Evolutionary conservation across 2,329 filamentous ascomycete genomes (phyloP).

Genomic region (Immersiporthe knoxdaviesiana): DNA sequence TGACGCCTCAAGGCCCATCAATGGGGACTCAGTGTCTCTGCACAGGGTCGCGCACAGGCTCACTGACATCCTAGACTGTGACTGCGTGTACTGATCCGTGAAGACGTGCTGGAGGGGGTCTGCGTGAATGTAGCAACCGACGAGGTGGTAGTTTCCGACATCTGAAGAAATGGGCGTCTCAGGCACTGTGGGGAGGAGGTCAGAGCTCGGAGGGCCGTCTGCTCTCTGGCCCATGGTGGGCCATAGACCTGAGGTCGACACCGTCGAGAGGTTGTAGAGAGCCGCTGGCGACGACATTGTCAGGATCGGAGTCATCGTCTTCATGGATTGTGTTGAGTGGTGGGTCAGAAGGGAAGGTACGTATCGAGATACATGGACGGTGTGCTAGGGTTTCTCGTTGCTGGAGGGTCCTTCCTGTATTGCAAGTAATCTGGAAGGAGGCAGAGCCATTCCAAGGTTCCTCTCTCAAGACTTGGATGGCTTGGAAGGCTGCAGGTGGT

Average conservation of each 20-base stretch:
- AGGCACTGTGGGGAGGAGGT: background rate
- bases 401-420: background rate
- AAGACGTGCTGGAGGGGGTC: background rate
- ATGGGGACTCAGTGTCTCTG: background rate
- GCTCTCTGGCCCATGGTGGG: background rate
- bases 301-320: background rate
- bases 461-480: background rate
- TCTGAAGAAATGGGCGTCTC: background rate
- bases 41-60: background rate
- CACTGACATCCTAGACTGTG: background rate
- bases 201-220: background rate
- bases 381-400: background rate
- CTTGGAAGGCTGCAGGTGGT: background rate
- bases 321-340: background rate
- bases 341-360: background rate
- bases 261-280: background rate
- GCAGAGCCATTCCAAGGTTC: background rate
- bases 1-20: background rate
- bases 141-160: background rate
- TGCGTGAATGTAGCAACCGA: background rate
- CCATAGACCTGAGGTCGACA: background rate
- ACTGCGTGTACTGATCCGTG: background rate
- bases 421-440: background rate
- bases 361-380: background rate
- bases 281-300: background rate